Evolutionary conservation across 345 rosid species (phyloP), one percentile per base, ranked within the genome.

Genomic region (Gossypium sturtianum): DNA sequence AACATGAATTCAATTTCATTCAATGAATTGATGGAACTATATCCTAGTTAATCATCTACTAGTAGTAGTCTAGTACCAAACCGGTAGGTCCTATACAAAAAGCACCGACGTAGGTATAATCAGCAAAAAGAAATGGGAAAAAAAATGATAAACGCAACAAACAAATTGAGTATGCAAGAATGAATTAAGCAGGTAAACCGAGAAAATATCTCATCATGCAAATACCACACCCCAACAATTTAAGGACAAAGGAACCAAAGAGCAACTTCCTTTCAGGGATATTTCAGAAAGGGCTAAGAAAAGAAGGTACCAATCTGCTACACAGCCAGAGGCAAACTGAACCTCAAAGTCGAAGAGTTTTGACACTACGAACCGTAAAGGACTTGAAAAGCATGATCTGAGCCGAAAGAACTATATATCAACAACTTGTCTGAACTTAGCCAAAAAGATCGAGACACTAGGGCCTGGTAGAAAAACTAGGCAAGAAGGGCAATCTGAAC

Each of bases 341-440:
- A 12, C 51, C 51, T 65, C 62, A 56, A 52, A 25, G 59, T 53
- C 12, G 1, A 66, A 58, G 64, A 38, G 38, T 73, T 70, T 43
- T 1, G 27, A 34, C 11, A n/a, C 23, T 47, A 52, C 29, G 56
- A 16, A 65, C 45, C 41, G 4, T 3, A 52, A 53, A 38, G 19
- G 64, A 67, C 2, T 43, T 3, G 4, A 34, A n/a, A 56, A 73
- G 64, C 57, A 29, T 6, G 70, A 57, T 27, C 66, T 1, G 49
- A 58, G 53, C 66, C 48, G 76, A 71, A 52, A 23, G 65, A 65
- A 75, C 13, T 52, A 25, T 52, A n/a, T 54, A 69, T 16, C 27
- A 51, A 17, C 73, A 47, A 52, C 45, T n/a, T 70, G 11, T 27
- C 59, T 1, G 2, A 69, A 69, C 38, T 70, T 29, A 48, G 41